A percentile compares a stretch with the other conserved stretches of the same genome.
These are phyloP conservation scores for Moesziomyces sp. DNA, from an alignment of 1,284 basidiomycete genomes.

Conservation along the genomic window DNA sequence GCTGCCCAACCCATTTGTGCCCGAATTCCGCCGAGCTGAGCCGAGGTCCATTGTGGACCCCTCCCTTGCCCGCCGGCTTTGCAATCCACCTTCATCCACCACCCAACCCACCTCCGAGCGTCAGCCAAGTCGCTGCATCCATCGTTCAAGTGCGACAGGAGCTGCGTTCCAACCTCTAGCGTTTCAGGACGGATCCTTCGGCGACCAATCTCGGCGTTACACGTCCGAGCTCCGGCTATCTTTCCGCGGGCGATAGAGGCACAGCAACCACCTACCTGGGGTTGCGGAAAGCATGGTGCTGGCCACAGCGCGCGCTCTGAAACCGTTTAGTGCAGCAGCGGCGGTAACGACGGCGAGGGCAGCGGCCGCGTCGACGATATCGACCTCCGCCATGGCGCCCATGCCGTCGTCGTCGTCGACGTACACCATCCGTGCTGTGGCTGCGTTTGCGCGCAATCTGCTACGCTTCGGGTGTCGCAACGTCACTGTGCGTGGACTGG, in stretches of 20 bases:
- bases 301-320: slow-evolving; percentile 18
- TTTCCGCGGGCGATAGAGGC: not conserved
- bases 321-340: slow-evolving; percentile 29
- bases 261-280: not conserved
- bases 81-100: not conserved
- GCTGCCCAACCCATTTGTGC: too few relatives aligned
- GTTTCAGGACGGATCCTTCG: not conserved
- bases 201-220: not conserved
- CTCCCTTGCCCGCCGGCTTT: not conserved
- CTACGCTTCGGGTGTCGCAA: slow-evolving; percentile 52
- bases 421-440: slow-evolving; percentile 48
- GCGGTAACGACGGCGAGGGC: slow-evolving; percentile 1
- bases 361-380: slow-evolving; percentile 16
- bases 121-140: not conserved
- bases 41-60: too few relatives aligned
- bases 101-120: not conserved
- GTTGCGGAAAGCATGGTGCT: slow-evolving; percentile 15
- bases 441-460: slow-evolving; percentile 47
- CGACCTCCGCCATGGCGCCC: slow-evolving; percentile 3
- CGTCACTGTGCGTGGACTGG: slow-evolving; percentile 55
- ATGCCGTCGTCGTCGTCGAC: slow-evolving; percentile 13
- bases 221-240: not conserved
- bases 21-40: not conserved
- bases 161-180: not conserved
- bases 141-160: not conserved